phyloP scores from a whole-genome alignment of 371 early-diverging fungal genomes.

The Syncephalis plumigaleata region DNA sequence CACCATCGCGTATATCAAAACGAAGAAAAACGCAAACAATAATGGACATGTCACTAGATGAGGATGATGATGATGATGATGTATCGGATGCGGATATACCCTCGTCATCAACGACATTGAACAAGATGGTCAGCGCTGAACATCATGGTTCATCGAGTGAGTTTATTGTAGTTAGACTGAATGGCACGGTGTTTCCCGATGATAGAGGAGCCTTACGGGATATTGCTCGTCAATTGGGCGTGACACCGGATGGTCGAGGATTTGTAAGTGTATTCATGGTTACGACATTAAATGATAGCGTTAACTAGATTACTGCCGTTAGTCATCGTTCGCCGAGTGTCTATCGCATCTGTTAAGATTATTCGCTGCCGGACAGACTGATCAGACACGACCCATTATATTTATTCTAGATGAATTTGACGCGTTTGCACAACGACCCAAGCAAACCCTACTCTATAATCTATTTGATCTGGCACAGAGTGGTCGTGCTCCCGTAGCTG shows the following conservation, averaged over 20 bases:
- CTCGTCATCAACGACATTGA: conserved; percentile 21
- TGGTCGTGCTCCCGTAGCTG: conserved; percentile 63
- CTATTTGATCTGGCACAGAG: conserved; percentile 81
- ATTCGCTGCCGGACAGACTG: conserved; percentile 7
- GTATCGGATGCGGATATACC: conserved; percentile 11
- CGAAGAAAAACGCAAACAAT: conserved; percentile 4
- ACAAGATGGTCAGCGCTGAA: not conserved
- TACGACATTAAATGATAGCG: no score
- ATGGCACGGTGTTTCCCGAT: conserved; percentile 65
- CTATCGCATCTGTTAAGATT: conserved; percentile 18
- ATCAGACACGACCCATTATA: conserved; percentile 22
- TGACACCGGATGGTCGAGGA: conserved; percentile 11
- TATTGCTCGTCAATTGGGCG: conserved; percentile 57
- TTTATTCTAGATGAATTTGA: conserved; percentile 86
- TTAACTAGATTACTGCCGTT: no score
- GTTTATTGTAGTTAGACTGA: conserved; percentile 51
- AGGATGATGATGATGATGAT: conserved; percentile 36
- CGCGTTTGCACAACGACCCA: conserved; percentile 70
- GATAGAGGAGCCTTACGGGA: conserved; percentile 67
- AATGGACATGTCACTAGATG: conserved; percentile 22
- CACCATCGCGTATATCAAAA: not conserved
- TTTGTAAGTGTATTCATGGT: conserved; percentile 5
- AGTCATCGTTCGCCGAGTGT: conserved; percentile 16
- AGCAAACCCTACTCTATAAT: conserved; percentile 80
- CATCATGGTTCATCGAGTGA: conserved; percentile 7